Percentiles rank a stretch among this genome's conserved stretches.
These are phyloP conservation scores for Eucalyptus dawsonii DNA, from an alignment of 345 rosid genomes.

Conservation along the genomic window DNA sequence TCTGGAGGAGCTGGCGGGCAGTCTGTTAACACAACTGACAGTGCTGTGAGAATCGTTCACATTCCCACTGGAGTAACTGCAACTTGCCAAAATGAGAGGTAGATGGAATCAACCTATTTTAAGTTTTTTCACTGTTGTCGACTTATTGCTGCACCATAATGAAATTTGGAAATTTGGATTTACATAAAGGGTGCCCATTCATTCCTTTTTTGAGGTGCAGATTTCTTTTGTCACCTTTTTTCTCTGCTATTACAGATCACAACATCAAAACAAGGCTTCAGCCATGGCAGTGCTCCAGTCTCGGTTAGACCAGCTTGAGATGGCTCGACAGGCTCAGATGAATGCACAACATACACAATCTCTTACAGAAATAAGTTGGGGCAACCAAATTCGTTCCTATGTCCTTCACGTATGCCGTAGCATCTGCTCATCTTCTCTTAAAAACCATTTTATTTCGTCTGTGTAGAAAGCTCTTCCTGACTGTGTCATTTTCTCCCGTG, in stretches of 20 bases:
- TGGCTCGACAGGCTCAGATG: slow-evolving; percentile 83
- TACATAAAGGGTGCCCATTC: background rate
- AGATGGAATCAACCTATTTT: background rate
- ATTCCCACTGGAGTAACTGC: slow-evolving; percentile 88
- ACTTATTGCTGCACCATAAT: background rate
- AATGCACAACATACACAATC: slow-evolving; percentile 90
- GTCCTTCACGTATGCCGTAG: slow-evolving; percentile 70
- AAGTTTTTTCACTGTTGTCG: background rate
- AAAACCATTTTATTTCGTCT: background rate
- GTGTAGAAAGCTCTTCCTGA: background rate
- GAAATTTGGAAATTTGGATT: background rate
- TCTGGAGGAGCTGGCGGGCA: slow-evolving; percentile 95
- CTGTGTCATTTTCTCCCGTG: background rate
- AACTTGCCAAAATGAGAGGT: slow-evolving; percentile 94
- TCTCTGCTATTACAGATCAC: slow-evolving; percentile 32
- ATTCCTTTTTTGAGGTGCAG: background rate
- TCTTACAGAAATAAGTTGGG: slow-evolving; percentile 86
- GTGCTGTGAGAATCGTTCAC: slow-evolving; percentile 92
- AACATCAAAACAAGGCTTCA: slow-evolving; percentile 85
- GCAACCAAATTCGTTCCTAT: slow-evolving; percentile 82
- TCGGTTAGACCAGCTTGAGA: slow-evolving; percentile 83
- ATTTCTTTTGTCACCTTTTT: background rate
- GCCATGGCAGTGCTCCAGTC: slow-evolving; percentile 97
- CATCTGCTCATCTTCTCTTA: background rate
- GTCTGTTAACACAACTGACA: slow-evolving; percentile 84